These are phyloP conservation scores for Gossypium ekmanianum DNA, from an alignment of 345 rosid genomes.

Conservation along the genomic window DNA sequence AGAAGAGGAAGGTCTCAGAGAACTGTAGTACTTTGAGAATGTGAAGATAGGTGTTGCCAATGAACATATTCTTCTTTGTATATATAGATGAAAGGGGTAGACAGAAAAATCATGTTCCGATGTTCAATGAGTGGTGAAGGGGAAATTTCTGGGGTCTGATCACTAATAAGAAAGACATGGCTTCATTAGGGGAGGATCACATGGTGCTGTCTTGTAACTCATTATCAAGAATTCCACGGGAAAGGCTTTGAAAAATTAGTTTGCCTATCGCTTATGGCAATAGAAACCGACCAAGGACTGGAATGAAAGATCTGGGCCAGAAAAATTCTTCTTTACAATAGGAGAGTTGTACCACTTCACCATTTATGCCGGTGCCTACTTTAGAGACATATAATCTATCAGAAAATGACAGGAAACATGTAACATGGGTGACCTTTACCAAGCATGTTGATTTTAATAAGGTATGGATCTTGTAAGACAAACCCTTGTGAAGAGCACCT, in stretches of 20 bases:
- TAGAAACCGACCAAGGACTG: background rate
- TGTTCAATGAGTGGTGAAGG: background rate
- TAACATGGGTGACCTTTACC: slow-evolving; percentile 1
- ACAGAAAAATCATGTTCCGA: background rate
- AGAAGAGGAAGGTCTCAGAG: background rate
- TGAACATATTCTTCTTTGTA: background rate
- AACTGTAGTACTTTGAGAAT: background rate
- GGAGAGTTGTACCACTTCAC: background rate
- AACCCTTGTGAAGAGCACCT: slow-evolving; percentile 9
- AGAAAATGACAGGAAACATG: background rate
- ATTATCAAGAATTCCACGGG: background rate
- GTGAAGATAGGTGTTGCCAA: background rate
- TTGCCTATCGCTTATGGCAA: background rate
- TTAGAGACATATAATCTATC: background rate
- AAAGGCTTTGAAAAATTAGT: background rate
- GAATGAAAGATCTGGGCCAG: background rate
- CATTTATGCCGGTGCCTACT: background rate
- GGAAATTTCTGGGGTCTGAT: background rate
- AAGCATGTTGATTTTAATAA: background rate
- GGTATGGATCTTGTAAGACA: background rate
- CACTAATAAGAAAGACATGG: background rate
- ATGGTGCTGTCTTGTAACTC: background rate
- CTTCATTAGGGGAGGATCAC: background rate
- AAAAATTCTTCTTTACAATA: background rate
- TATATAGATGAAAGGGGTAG: background rate